phyloP scores from a whole-genome alignment of 2,329 filamentous ascomycete species.

The Fusarium sp. region DNA sequence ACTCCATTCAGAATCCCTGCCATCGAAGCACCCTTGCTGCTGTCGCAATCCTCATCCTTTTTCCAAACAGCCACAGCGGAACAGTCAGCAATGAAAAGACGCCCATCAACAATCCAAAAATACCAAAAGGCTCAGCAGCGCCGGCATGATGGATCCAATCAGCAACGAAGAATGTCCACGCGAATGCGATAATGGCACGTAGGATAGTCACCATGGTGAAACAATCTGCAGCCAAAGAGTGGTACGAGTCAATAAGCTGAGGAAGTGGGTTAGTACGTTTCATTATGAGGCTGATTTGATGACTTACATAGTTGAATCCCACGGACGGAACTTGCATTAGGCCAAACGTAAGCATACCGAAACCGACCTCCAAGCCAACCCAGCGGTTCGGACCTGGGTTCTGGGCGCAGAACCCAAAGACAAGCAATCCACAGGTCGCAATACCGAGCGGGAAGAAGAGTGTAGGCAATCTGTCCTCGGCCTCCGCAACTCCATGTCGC shows the following conservation, averaged over 20 bases:
- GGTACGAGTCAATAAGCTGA: slow-evolving; percentile 66
- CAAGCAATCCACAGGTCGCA: slow-evolving; percentile 53
- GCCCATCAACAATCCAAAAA: slow-evolving; percentile 48
- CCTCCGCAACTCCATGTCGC: slow-evolving; percentile 50
- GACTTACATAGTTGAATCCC: slow-evolving; percentile 58
- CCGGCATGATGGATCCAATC: slow-evolving; percentile 63
- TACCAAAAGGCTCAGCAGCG: slow-evolving; percentile 64
- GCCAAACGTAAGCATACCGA: slow-evolving; percentile 56
- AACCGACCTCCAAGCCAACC: slow-evolving; percentile 55
- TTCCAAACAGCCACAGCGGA: slow-evolving; percentile 55
- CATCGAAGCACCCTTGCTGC: slow-evolving; percentile 20
- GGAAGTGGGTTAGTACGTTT: neutral
- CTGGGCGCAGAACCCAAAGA: slow-evolving; percentile 57
- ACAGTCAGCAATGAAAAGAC: slow-evolving; percentile 58
- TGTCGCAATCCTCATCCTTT: slow-evolving; percentile 57
- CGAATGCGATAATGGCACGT: slow-evolving; percentile 65
- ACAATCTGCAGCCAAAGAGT: slow-evolving; percentile 63
- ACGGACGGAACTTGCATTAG: slow-evolving; percentile 57
- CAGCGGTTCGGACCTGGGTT: slow-evolving; percentile 50
- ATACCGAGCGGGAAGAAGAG: slow-evolving; percentile 52
- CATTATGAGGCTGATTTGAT: rapidly evolving
- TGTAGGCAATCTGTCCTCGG: slow-evolving; percentile 53
- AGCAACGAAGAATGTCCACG: slow-evolving; percentile 68
- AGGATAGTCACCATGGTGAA: slow-evolving; percentile 67
- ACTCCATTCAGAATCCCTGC: slow-evolving; percentile 17